Percentiles rank a stretch among this genome's conserved stretches.
Conservation (phyloP, 129 eudicot genomes). For the Glebionis coronaria region DNA sequence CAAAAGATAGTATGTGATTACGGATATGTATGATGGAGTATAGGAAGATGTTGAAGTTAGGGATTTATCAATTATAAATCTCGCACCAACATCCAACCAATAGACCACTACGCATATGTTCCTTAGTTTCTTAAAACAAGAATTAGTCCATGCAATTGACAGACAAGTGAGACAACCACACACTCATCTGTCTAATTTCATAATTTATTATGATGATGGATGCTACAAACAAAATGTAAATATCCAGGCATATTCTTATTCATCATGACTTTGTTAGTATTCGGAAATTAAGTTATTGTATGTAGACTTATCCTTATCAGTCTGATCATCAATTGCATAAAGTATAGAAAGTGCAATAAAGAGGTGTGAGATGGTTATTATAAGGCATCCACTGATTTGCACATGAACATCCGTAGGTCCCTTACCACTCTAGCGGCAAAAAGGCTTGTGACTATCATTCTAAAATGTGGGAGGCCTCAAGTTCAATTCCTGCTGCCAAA, state of each 20-base stretch:
- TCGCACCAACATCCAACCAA: neutral
- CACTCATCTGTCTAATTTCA: neutral
- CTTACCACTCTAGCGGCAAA: no score
- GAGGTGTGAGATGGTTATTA: conserved; percentile 4
- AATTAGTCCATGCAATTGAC: neutral
- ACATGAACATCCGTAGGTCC: neutral
- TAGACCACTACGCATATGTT: neutral
- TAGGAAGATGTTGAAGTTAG: neutral
- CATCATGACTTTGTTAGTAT: neutral
- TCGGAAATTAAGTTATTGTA: neutral
- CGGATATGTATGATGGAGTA: no score
- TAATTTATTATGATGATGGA: neutral
- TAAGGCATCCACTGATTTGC: neutral
- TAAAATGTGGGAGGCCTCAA: no score
- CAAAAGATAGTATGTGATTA: no score
- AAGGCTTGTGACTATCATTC: no score
- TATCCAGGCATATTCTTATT: neutral
- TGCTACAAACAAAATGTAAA: no score
- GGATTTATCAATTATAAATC: neutral
- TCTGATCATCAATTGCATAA: neutral
- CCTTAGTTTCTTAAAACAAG: neutral
- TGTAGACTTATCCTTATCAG: neutral
- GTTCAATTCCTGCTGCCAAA: no score
- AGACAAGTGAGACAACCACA: neutral
- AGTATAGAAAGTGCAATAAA: neutral